phyloP scores from a whole-genome alignment of 2,329 filamentous ascomycete genomes.

The Cladosporium sp. region DNA sequence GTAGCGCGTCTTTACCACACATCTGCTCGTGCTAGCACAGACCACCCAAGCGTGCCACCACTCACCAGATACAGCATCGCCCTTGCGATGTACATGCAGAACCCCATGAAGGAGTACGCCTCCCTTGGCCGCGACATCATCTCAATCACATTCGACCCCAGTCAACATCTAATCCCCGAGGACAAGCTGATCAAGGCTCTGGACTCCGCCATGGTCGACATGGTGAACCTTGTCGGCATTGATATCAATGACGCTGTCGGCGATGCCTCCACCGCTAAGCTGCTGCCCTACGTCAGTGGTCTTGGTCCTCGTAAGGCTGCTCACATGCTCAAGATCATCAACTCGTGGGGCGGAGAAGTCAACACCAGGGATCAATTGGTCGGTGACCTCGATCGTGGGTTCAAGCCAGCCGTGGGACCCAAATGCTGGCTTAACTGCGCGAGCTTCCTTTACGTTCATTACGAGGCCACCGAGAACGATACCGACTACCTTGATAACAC shows the following conservation, averaged over 20 bases:
- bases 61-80: constrained; percentile 87
- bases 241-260: constrained; percentile 89
- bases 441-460: constrained; percentile 89
- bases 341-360: constrained; percentile 83
- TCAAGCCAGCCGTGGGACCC: constrained; percentile 72
- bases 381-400: constrained; percentile 69
- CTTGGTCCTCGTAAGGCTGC: constrained; percentile 89
- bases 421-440: constrained; percentile 96
- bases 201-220: constrained; percentile 97
- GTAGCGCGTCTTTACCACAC: constrained; percentile 95
- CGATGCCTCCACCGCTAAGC: constrained; percentile 78
- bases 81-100: constrained; percentile 88
- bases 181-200: constrained; percentile 84
- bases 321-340: constrained; percentile 82
- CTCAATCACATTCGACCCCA: constrained; percentile 84
- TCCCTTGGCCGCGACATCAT: constrained; percentile 84
- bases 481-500: constrained; percentile 96
- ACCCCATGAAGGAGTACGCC: constrained; percentile 94
- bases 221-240: constrained; percentile 94
- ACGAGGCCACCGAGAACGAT: constrained; percentile 72
- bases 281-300: constrained; percentile 88
- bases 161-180: constrained; percentile 82
- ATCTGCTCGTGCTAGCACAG: constrained; percentile 73
- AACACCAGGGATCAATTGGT: constrained; percentile 83
- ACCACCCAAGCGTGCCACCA: constrained; percentile 77